Percentiles rank a stretch among this genome's conserved stretches.
These are phyloP conservation scores for Triticum aestivum DNA, from an alignment of 176 grass and related monocot genomes.

Conservation along the genomic window IWGSC_CS_RefSeq_v2.1 NC_057807.1:414870772-414871271, in stretches of 20 bases:
- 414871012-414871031: conserved; percentile 21
- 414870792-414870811: not conserved
- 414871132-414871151: too few relatives aligned
- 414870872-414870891: not conserved
- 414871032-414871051: not conserved
- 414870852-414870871: not conserved
- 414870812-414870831: not conserved
- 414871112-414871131: too few relatives aligned
- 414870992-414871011: not conserved
- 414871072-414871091: too few relatives aligned
- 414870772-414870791: not conserved
- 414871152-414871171: too few relatives aligned
- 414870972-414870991: not conserved
- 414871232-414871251: not conserved
- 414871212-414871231: not conserved
- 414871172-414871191: not conserved
- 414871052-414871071: too few relatives aligned
- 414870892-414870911: not conserved
- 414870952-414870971: not conserved
- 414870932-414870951: not conserved
- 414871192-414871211: not conserved
- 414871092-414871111: too few relatives aligned
- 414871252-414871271: not conserved
- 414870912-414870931: not conserved
- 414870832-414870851: not conserved